These are phyloP conservation scores for Nadsonia commutata DNA, from an alignment of 1,139 yeast genomes.

Conservation along the genomic window DNA sequence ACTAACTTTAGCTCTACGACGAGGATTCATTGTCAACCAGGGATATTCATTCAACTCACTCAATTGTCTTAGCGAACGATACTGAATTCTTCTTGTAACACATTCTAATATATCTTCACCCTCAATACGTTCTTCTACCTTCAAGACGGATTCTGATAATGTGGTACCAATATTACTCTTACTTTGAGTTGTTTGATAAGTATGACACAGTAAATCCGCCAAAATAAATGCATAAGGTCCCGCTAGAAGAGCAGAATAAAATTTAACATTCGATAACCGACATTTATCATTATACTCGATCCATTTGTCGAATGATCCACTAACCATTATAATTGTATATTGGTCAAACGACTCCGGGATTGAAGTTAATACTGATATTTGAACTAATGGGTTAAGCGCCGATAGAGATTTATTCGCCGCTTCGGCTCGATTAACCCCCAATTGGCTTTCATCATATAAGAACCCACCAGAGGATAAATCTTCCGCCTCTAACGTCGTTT, in stretches of 20 bases:
- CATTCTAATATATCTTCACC: background rate
- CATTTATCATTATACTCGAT: conserved; percentile 29
- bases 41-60: background rate
- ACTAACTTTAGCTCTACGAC: background rate
- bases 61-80: background rate
- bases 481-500: conserved; percentile 35
- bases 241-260: conserved; percentile 54
- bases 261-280: conserved; percentile 42
- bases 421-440: conserved; percentile 33
- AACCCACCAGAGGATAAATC: conserved; percentile 76
- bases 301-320: conserved; percentile 56
- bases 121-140: background rate
- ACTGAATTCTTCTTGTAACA: background rate
- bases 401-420: conserved; percentile 41
- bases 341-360: conserved; percentile 22
- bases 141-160: no score
- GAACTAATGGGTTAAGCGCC: conserved; percentile 69
- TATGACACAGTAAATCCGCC: background rate
- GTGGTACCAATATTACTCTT: background rate
- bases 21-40: background rate
- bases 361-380: conserved; percentile 27
- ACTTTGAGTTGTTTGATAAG: background rate
- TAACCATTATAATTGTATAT: conserved; percentile 44
- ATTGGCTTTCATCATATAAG: conserved; percentile 32
- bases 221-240: conserved; percentile 69